These are phyloP conservation scores for Botryotinia convoluta DNA, from an alignment of 2,329 filamentous ascomycete genomes.

Conservation along the genomic window DNA sequence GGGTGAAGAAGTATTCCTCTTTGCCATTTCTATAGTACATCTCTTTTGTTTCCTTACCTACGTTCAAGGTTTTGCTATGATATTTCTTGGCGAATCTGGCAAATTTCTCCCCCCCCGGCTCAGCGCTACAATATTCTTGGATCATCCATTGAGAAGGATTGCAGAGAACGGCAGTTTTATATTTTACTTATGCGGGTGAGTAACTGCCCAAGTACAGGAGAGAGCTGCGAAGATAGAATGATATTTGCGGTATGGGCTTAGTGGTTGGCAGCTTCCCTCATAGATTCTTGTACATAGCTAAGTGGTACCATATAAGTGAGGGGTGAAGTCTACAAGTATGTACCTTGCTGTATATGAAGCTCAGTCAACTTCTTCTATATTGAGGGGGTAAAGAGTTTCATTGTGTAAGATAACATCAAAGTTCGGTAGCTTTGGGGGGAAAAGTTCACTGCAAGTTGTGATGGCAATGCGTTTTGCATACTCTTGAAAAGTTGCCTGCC, in stretches of 20 bases:
- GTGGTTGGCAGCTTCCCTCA: accelerated
- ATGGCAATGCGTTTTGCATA: accelerated
- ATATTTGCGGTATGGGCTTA: neutral
- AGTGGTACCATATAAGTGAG: neutral
- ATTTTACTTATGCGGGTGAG: no score
- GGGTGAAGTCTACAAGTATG: neutral
- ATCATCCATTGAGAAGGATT: accelerated
- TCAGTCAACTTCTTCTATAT: neutral
- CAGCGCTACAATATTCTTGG: accelerated
- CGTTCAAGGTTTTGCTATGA: neutral
- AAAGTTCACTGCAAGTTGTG: neutral
- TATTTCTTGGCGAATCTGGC: neutral
- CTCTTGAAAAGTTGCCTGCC: neutral
- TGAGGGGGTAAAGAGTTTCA: accelerated
- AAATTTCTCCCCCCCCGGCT: neutral
- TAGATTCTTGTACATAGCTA: neutral
- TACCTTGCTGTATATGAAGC: neutral
- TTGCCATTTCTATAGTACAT: neutral
- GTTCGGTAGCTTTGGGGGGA: accelerated
- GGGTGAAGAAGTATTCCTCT: neutral
- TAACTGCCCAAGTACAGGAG: accelerated
- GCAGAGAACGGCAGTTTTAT: neutral
- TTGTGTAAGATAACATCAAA: neutral
- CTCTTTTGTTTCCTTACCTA: neutral
- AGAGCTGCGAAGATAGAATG: accelerated